Base-by-base conservation (phyloP, 495 filamentous ascomycete genomes). In the Daldinia caldariorum region DNA sequence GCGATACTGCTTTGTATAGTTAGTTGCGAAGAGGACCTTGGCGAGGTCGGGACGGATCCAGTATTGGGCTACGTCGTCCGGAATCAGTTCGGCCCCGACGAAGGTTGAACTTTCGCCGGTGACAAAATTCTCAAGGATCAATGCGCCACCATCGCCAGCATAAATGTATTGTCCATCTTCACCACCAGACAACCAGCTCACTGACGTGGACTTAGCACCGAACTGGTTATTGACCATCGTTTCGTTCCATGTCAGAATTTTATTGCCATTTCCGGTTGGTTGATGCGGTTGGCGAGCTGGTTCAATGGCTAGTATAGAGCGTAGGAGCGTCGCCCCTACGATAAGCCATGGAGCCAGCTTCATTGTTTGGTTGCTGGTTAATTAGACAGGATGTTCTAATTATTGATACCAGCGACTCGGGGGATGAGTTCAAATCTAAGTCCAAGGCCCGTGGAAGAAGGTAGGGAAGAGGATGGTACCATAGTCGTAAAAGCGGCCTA, bases 1-100 rank as follows among this genome's bases (percentile, higher is more conserved):
- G 5, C 87, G 81, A 64, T 89, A 88, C 69, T 84, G 80, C 69
- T 87, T 86, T 6, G 83, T 87, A 63, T 83, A 81, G 66, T 88
- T 85, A n/a, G 81, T 77, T 4, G 83, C 74, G 73, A 84, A 86
- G 13, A 89, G 73, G 2, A 89, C 80, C 63, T 83, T 78, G n/a
- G 78, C 77, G 3, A 76, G 71, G 59, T 84, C 82, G 3, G 72
- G 31, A 13, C 73, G 79, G 37, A 80, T 79, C 70, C 71, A 77
- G 50, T 80, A 82, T 14, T 78, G 75, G 13, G 22, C 55, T 22
- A 75, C 65, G 22, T 73, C 71, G 0, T 63, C 45, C 0, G 80
- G 80, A 20, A 82, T 75, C 34, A 77, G 71, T 47, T 74, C 72
- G n/a, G 80, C 77, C 5, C 76, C 63, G 31, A 86, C 79, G 57